Evolutionary conservation across 1,284 basidiomycete genomes (phyloP).

Genomic region (Dichomitus squalens): DNA sequence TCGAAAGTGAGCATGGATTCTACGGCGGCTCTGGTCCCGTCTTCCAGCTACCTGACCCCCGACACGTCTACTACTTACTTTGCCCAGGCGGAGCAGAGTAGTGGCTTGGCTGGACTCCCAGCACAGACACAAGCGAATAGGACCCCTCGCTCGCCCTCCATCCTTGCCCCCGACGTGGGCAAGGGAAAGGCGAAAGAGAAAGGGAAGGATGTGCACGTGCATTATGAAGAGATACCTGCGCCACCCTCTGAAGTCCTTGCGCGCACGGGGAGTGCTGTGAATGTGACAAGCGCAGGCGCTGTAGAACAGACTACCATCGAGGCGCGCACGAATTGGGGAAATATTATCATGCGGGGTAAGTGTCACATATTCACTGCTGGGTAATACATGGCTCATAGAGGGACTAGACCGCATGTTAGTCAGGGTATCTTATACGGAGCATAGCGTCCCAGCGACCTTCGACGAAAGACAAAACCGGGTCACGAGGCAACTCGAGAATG

Average conservation of each 20-base stretch:
- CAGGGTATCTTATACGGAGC: conserved; percentile 64
- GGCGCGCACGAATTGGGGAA: conserved; percentile 39
- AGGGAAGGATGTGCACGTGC: conserved; percentile 32
- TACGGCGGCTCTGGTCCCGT: conserved; percentile 18
- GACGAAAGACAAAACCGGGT: conserved; percentile 70
- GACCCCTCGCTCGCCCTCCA: background rate
- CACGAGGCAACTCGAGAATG: conserved; percentile 61
- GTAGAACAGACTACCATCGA: conserved; percentile 36
- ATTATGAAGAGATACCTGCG: conserved; percentile 43
- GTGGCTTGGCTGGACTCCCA: background rate
- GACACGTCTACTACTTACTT: background rate
- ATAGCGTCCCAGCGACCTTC: conserved; percentile 55
- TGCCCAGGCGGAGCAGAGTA: background rate
- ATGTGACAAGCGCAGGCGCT: conserved; percentile 65
- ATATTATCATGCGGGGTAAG: conserved; percentile 66
- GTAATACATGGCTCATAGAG: conserved; percentile 23
- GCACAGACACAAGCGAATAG: background rate
- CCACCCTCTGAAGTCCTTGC: conserved; percentile 62
- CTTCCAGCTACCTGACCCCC: background rate
- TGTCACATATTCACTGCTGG: conserved; percentile 1
- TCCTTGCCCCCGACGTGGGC: background rate
- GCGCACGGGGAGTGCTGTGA: conserved; percentile 50
- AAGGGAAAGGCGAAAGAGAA: conserved; percentile 35
- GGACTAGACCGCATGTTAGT: conserved; percentile 81
- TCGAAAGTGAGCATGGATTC: conserved; percentile 16